phyloP scores from a whole-genome alignment of 805 yeast species.

The Candida saitoana region DNA sequence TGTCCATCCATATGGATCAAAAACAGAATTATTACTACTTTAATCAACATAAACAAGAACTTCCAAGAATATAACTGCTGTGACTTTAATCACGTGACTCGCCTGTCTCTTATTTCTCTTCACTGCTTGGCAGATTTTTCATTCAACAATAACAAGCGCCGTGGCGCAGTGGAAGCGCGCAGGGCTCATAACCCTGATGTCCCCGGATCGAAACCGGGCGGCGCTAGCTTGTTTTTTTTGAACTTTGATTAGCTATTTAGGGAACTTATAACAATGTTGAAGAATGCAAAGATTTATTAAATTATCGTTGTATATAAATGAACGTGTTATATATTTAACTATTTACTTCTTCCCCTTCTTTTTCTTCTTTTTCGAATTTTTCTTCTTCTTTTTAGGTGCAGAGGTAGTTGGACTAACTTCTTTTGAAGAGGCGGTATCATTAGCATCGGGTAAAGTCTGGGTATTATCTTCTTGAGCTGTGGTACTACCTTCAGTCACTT shows the following conservation, averaged over 20 bases:
- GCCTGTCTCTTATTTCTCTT: no score
- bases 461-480: background rate
- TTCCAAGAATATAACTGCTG: no score
- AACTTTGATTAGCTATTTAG: no score
- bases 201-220: conserved; percentile 96
- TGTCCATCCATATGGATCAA: no score
- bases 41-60: no score
- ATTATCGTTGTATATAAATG: no score
- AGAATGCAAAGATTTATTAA: no score
- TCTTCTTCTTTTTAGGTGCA: conserved; percentile 10
- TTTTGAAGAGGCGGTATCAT: background rate
- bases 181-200: conserved; percentile 99
- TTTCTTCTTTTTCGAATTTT: conserved; percentile 9
- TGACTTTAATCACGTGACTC: no score
- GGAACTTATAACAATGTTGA: no score
- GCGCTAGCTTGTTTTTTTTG: conserved; percentile 57
- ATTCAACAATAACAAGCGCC: conserved; percentile 51
- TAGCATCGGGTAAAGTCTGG: background rate
- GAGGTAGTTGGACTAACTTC: background rate
- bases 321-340: background rate
- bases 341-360: conserved; percentile 11
- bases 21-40: no score
- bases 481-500: background rate
- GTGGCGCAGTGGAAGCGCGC: conserved; percentile 99
- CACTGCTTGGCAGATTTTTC: background rate